Evolutionary conservation across 116 monocot genomes (phyloP).

Genomic region (Iris pallida): DNA sequence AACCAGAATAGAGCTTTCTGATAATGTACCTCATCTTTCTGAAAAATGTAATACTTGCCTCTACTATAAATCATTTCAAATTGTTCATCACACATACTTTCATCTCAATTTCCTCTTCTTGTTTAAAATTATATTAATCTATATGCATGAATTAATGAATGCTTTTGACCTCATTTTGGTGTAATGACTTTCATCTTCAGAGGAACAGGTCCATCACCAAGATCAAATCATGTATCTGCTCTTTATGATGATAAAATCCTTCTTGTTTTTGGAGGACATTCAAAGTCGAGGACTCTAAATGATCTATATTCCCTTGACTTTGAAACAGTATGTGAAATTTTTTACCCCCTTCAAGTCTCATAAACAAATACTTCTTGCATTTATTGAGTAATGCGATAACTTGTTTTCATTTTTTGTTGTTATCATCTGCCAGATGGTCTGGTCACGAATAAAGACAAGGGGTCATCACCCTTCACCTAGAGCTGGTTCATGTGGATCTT

Average conservation of each 20-base stretch:
- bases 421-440: slow-evolving; percentile 69
- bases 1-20: too few relatives aligned
- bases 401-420: not conserved
- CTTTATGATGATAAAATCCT: slow-evolving; percentile 75
- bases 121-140: too few relatives aligned
- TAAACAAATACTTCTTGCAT: too few relatives aligned
- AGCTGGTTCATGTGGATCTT: slow-evolving; percentile 83
- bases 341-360: not conserved
- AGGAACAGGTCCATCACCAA: slow-evolving; percentile 85
- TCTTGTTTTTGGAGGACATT: slow-evolving; percentile 85
- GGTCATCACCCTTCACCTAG: slow-evolving; percentile 88
- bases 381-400: too few relatives aligned
- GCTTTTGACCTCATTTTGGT: not conserved
- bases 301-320: slow-evolving; percentile 93
- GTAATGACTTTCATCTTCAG: slow-evolving; percentile 24
- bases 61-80: too few relatives aligned
- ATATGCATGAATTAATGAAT: too few relatives aligned
- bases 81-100: too few relatives aligned
- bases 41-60: too few relatives aligned
- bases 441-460: slow-evolving; percentile 77
- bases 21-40: too few relatives aligned
- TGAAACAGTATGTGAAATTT: slow-evolving; percentile 65
- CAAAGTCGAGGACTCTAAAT: slow-evolving; percentile 81
- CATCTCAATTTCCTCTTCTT: too few relatives aligned
- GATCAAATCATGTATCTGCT: slow-evolving; percentile 82